A percentile compares a stretch with the other conserved stretches of the same genome.
These are phyloP conservation scores for Cladosporium sphaerospermum DNA, from an alignment of 2,329 filamentous ascomycete genomes.

Conservation along the genomic window DNA sequence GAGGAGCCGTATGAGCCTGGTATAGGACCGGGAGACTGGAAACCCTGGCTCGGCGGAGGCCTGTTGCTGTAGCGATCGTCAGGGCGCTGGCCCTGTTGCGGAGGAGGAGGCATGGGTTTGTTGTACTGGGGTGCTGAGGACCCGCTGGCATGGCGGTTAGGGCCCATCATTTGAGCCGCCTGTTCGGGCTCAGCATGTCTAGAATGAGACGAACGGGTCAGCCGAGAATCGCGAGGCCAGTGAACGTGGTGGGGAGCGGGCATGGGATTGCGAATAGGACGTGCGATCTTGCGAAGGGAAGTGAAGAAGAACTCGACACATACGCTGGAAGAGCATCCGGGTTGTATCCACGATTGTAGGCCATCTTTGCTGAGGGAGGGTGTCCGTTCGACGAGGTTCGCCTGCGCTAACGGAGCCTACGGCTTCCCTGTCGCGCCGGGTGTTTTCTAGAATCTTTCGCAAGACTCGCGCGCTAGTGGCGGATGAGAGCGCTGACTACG, in stretches of 20 bases:
- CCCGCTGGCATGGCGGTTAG: constrained; percentile 25
- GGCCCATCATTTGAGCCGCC: constrained; percentile 38
- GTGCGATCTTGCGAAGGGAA: background rate
- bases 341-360: constrained; percentile 89
- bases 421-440: background rate
- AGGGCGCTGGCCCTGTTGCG: constrained; percentile 31
- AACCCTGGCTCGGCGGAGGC: constrained; percentile 27
- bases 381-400: background rate
- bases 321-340: constrained; percentile 91
- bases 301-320: constrained; percentile 31
- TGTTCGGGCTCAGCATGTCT: constrained; percentile 70
- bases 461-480: background rate
- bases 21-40: constrained; percentile 24
- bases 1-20: constrained; percentile 35
- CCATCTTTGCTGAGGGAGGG: constrained; percentile 52
- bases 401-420: constrained; percentile 6
- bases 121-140: constrained; percentile 27
- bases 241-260: constrained; percentile 10
- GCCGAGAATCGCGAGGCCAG: constrained; percentile 6
- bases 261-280: background rate
- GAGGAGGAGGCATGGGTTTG: constrained; percentile 36
- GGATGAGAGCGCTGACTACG: constrained; percentile 7
- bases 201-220: constrained; percentile 19
- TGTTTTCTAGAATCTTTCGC: background rate
- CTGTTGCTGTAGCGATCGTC: constrained; percentile 27